These are phyloP conservation scores for Acanthamoeba quina DNA, from an alignment of 208 protist species.

Conservation along the genomic window DNA sequence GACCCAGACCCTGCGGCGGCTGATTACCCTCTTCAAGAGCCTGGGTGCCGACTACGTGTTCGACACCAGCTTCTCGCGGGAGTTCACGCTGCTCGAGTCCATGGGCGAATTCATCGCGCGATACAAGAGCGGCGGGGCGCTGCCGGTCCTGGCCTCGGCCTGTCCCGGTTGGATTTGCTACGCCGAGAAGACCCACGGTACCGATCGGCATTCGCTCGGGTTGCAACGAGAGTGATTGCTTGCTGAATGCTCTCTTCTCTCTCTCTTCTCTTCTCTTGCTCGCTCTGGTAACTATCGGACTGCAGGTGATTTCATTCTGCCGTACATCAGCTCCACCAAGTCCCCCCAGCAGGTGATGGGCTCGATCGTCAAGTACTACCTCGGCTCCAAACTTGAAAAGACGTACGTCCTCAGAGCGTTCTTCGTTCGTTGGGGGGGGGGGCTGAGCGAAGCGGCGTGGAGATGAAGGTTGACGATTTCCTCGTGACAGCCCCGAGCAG, in stretches of 20 bases:
- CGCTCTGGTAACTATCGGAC: background rate
- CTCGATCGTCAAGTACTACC: slow-evolving; percentile 93
- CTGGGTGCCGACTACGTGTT: slow-evolving; percentile 86
- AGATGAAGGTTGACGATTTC: background rate
- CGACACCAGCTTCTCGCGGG: slow-evolving; percentile 90
- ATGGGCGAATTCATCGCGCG: slow-evolving; percentile 90
- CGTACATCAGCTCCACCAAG: slow-evolving; percentile 95
- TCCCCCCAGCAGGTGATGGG: slow-evolving; percentile 97
- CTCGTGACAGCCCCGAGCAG: slow-evolving; percentile 74
- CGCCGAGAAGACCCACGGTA: slow-evolving; percentile 96
- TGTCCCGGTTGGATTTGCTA: slow-evolving; percentile 99
- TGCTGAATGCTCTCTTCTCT: background rate
- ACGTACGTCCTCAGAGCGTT: slow-evolving; percentile 85
- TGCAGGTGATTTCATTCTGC: slow-evolving; percentile 94
- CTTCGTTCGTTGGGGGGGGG: no score
- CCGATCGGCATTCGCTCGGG: background rate
- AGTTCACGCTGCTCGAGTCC: slow-evolving; percentile 91
- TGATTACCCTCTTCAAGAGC: slow-evolving; percentile 91
- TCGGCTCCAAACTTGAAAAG: slow-evolving; percentile 26
- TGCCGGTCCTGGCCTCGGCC: slow-evolving; percentile 95
- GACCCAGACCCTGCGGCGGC: slow-evolving; percentile 81
- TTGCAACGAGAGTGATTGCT: no score
- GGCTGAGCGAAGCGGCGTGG: no score
- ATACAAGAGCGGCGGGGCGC: background rate
- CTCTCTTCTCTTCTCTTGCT: background rate